Conservation (phyloP, 2,329 filamentous ascomycete species). For the Epichloe gansuensis region DNA sequence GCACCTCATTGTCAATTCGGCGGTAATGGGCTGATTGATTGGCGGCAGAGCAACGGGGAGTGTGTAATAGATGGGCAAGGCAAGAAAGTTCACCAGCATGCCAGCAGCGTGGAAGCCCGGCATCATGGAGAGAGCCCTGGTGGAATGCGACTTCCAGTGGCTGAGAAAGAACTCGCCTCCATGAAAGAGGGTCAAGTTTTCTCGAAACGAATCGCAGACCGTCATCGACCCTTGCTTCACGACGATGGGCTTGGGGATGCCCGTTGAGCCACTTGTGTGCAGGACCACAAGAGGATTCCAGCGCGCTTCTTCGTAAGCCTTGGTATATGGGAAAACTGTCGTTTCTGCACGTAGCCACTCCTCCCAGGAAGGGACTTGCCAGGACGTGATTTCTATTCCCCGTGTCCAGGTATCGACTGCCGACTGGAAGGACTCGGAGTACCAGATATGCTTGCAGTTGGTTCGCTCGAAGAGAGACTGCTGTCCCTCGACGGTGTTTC, state of each 20-base stretch:
- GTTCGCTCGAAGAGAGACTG: conserved; percentile 30
- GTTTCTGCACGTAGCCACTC: conserved; percentile 24
- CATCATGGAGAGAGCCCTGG: conserved; percentile 14
- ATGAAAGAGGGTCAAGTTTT: conserved; percentile 9
- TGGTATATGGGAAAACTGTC: conserved; percentile 11
- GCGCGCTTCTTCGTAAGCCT: conserved; percentile 5
- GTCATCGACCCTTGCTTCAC: conserved; percentile 26
- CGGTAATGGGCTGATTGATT: conserved; percentile 20
- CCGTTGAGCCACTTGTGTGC: conserved; percentile 9
- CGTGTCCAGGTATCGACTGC: conserved; percentile 8
- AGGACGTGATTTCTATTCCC: conserved; percentile 21
- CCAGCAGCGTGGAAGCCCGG: conserved; percentile 28
- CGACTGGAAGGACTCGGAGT: conserved; percentile 8
- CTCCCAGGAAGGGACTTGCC: conserved; percentile 21
- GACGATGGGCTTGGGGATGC: conserved; percentile 22
- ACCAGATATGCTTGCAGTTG: conserved; percentile 27
- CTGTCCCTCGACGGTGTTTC: conserved; percentile 7
- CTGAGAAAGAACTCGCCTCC: neutral
- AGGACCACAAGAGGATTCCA: conserved; percentile 6
- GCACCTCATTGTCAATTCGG: conserved; percentile 21
- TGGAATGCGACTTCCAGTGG: neutral
- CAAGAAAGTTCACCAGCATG: conserved; percentile 8
- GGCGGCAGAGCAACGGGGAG: conserved; percentile 17
- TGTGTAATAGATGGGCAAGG: conserved; percentile 18
- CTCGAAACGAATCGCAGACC: conserved; percentile 19